These are phyloP conservation scores for Zygosaccharomyces kombuchaensis DNA, from an alignment of 805 yeast genomes.

Conservation along the genomic window DNA sequence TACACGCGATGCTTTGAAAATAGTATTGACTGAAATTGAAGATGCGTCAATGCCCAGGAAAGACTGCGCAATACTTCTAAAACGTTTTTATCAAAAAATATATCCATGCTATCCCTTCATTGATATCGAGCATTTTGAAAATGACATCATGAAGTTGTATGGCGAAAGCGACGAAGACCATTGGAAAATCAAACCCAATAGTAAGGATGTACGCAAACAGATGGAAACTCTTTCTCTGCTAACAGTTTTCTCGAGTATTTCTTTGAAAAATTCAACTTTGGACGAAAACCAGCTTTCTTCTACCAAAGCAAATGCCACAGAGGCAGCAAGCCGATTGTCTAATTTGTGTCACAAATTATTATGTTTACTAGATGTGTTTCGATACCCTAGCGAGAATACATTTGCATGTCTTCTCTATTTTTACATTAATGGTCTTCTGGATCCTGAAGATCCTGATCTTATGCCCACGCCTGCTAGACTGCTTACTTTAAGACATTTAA, in stretches of 20 bases:
- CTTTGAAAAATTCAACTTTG: constrained; percentile 1
- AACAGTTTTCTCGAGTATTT: constrained; percentile 9
- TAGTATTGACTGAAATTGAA: neutral
- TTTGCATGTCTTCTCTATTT: constrained; percentile 12
- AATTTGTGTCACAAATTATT: constrained; percentile 8
- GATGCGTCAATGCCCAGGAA: neutral
- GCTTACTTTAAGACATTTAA: constrained; percentile 9
- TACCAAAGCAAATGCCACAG: constrained; percentile 1
- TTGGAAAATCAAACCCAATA: constrained; percentile 9
- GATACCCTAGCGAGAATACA: constrained; percentile 12
- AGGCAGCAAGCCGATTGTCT: neutral
- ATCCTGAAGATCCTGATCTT: constrained; percentile 10
- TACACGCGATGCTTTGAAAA: neutral
- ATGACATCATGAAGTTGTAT: constrained; percentile 1
- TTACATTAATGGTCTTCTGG: constrained; percentile 8
- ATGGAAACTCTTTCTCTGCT: constrained; percentile 14
- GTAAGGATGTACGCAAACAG: constrained; percentile 12
- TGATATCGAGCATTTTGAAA: constrained; percentile 10
- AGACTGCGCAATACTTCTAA: neutral
- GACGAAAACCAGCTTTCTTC: neutral
- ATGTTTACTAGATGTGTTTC: constrained; percentile 13
- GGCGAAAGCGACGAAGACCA: neutral
- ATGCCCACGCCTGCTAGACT: constrained; percentile 8
- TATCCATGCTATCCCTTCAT: constrained; percentile 12
- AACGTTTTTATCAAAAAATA: constrained; percentile 6